Evolutionary conservation across 345 rosid species (phyloP).

Genomic region (Streptanthus diversifolius): DNA sequence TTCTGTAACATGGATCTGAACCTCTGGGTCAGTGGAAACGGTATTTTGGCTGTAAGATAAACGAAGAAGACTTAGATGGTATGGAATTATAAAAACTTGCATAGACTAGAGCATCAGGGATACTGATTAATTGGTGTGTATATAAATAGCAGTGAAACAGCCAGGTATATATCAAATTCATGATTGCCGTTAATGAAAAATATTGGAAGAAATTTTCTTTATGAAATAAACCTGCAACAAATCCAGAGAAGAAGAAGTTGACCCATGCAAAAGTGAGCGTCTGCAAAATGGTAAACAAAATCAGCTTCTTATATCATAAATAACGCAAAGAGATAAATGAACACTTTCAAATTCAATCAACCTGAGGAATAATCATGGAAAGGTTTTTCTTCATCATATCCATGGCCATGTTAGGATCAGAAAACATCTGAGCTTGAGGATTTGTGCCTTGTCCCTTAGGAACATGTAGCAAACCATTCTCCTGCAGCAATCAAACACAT

Average conservation of each 20-base stretch:
- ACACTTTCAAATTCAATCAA: conserved; percentile 16
- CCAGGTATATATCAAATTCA: background rate
- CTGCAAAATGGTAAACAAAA: conserved; percentile 45
- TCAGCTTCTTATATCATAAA: conserved; percentile 15
- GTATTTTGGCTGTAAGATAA: conserved; percentile 74
- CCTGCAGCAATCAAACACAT: conserved; percentile 45
- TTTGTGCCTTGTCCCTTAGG: conserved; percentile 81
- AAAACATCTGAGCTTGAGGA: conserved; percentile 96
- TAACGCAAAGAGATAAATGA: background rate
- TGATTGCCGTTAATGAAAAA: background rate
- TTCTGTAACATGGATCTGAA: conserved; percentile 98
- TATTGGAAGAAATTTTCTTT: background rate
- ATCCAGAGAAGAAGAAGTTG: conserved; percentile 99
- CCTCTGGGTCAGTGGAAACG: conserved; percentile 96
- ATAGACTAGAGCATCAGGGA: background rate
- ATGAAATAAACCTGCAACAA: conserved; percentile 75
- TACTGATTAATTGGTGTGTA: background rate
- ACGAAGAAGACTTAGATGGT: background rate
- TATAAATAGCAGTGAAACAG: background rate
- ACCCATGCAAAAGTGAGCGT: conserved; percentile 99
- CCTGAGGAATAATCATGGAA: conserved; percentile 99
- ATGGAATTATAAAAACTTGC: background rate
- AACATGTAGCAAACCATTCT: conserved; percentile 82
- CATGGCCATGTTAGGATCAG: conserved; percentile 99
- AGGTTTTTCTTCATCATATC: conserved; percentile 99